These are phyloP conservation scores for Cystobasidium ongulense DNA, from an alignment of 768 basidiomycete species.

Conservation along the genomic window DNA sequence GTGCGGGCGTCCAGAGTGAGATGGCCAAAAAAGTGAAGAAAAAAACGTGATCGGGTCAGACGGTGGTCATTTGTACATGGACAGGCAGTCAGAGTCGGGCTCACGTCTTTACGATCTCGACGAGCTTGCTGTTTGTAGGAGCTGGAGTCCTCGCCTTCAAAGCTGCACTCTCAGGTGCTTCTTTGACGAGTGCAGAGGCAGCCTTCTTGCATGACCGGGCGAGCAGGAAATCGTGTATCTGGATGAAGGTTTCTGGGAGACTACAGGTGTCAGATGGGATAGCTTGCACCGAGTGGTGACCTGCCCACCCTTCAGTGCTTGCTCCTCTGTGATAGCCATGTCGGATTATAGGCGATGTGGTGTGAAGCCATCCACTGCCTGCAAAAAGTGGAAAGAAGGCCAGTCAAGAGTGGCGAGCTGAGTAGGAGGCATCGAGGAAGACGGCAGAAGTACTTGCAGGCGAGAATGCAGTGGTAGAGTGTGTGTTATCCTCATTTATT, in stretches of 20 bases:
- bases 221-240: constrained; percentile 39
- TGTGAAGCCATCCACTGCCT: no score
- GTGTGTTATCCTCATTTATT: no score
- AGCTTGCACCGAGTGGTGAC: neutral
- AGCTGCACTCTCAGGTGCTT: constrained; percentile 11
- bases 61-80: no score
- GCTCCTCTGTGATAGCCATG: neutral
- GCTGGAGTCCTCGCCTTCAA: neutral
- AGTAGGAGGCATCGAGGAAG: no score
- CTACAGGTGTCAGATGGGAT: neutral
- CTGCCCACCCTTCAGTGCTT: constrained; percentile 4
- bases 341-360: neutral
- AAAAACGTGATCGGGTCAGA: neutral
- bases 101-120: constrained; percentile 4
- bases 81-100: neutral
- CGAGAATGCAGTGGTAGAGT: no score
- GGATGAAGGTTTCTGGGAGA: constrained; percentile 12
- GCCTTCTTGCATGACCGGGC: constrained; percentile 36
- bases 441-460: no score
- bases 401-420: neutral
- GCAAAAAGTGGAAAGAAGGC: no score
- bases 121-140: constrained; percentile 2
- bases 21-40: neutral
- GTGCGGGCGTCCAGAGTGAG: neutral
- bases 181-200: constrained; percentile 36